A percentile compares a stretch with the other conserved stretches of the same genome.
Conservation (phyloP, 176 grass and related monocot species). For the Oryza punctata region DNA sequence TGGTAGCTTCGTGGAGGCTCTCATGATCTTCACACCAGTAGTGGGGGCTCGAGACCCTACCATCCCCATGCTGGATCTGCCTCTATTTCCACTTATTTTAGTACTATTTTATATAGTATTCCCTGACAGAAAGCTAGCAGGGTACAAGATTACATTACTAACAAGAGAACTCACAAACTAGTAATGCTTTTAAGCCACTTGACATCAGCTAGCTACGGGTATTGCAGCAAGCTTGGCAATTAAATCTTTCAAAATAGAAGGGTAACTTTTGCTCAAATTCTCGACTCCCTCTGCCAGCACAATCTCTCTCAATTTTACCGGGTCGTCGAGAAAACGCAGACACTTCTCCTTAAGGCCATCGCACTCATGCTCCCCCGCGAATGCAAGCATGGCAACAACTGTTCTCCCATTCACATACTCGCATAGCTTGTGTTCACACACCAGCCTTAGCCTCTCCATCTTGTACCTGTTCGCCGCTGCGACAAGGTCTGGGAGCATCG, state of each 20-base stretch:
- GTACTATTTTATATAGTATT: no score
- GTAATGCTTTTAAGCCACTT: background rate
- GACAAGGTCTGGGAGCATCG: background rate
- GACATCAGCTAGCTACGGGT: background rate
- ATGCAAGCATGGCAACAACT: background rate
- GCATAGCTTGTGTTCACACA: background rate
- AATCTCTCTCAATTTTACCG: background rate
- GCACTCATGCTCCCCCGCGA: background rate
- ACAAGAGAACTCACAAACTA: no score
- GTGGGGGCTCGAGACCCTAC: no score
- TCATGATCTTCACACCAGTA: no score
- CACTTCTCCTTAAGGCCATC: background rate
- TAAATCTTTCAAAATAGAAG: background rate
- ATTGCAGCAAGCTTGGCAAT: background rate
- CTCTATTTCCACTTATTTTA: no score
- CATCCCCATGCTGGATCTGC: no score
- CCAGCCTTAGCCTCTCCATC: background rate
- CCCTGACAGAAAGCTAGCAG: no score
- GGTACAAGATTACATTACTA: no score
- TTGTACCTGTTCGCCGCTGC: background rate
- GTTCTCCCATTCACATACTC: background rate
- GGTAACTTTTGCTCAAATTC: background rate
- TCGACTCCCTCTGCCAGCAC: background rate
- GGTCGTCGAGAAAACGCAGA: background rate
- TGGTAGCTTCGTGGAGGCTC: no score